These are phyloP conservation scores for Boletus sensibilis DNA, from an alignment of 768 basidiomycete genomes.

Conservation along the genomic window DNA sequence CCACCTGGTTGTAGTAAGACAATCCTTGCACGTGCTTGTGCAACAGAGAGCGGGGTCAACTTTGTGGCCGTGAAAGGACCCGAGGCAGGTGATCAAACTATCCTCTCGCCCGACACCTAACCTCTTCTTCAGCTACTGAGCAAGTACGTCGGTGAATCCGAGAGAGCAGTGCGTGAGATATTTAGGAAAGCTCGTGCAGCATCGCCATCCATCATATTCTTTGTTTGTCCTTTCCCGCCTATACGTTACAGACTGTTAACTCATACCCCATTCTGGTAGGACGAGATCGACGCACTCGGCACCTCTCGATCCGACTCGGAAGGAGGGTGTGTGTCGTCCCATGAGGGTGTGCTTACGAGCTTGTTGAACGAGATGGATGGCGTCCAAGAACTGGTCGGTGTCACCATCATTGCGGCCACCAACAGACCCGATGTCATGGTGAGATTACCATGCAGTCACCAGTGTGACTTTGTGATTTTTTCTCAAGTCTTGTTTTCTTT, in stretches of 20 bases:
- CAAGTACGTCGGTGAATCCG: conserved; percentile 97
- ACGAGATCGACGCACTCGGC: conserved; percentile 95
- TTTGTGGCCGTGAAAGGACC: conserved; percentile 97
- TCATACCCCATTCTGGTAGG: conserved; percentile 47
- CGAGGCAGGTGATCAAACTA: conserved; percentile 56
- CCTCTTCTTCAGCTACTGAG: conserved; percentile 69
- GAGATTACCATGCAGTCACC: conserved; percentile 35
- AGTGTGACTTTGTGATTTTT: not conserved
- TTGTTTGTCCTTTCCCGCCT: conserved; percentile 51
- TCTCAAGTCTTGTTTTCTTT: not conserved
- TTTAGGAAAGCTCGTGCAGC: conserved; percentile 94
- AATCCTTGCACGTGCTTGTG: conserved; percentile 86
- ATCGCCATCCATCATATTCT: conserved; percentile 94
- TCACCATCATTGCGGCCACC: conserved; percentile 95
- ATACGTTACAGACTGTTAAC: not conserved
- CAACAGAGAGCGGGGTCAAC: conserved; percentile 91
- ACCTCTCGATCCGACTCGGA: conserved; percentile 64
- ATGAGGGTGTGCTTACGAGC: conserved; percentile 90
- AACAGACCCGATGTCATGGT: conserved; percentile 93
- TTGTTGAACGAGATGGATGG: conserved; percentile 99
- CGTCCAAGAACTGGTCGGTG: conserved; percentile 89
- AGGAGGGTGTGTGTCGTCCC: conserved; percentile 52
- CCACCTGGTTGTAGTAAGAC: conserved; percentile 99
- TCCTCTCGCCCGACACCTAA: not conserved
- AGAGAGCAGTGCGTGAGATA: conserved; percentile 90